Percentiles rank a stretch among this genome's conserved stretches.
Evolutionary conservation across 176 grass and related monocot species (phyloP).

Genomic region (Phragmites australis): DNA sequence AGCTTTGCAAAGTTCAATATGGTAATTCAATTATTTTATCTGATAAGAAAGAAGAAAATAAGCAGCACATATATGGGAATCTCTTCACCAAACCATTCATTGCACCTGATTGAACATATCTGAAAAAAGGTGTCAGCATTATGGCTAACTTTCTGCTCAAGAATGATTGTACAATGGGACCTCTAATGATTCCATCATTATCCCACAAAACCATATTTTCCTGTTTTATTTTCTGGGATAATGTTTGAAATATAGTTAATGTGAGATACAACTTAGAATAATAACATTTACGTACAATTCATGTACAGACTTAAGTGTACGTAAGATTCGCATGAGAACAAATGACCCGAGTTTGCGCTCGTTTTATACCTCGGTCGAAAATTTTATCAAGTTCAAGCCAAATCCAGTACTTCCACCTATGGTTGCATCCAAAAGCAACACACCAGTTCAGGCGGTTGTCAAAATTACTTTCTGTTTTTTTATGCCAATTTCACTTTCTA

Average conservation of each 20-base stretch:
- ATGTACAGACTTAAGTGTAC: too few relatives aligned
- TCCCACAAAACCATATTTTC: background rate
- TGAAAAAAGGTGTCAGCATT: conserved; percentile 35
- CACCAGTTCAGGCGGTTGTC: too few relatives aligned
- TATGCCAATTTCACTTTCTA: background rate
- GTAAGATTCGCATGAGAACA: too few relatives aligned
- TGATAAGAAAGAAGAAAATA: background rate
- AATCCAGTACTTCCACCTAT: too few relatives aligned
- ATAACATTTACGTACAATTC: background rate
- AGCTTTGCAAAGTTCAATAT: background rate
- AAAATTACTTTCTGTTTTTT: too few relatives aligned
- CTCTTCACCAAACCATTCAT: conserved; percentile 35
- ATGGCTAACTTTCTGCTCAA: conserved; percentile 32
- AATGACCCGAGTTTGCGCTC: too few relatives aligned
- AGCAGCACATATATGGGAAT: background rate
- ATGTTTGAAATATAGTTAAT: background rate
- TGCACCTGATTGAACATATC: conserved; percentile 19
- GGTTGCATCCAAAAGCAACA: too few relatives aligned
- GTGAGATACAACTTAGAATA: background rate
- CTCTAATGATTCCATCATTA: background rate
- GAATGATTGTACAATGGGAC: conserved; percentile 15
- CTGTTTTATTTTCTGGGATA: background rate
- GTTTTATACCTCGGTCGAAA: too few relatives aligned
- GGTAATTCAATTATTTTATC: background rate
- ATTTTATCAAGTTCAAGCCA: too few relatives aligned